Evolutionary conservation across 768 basidiomycete species (phyloP).

Genomic region (Lentinus brumalis): DNA sequence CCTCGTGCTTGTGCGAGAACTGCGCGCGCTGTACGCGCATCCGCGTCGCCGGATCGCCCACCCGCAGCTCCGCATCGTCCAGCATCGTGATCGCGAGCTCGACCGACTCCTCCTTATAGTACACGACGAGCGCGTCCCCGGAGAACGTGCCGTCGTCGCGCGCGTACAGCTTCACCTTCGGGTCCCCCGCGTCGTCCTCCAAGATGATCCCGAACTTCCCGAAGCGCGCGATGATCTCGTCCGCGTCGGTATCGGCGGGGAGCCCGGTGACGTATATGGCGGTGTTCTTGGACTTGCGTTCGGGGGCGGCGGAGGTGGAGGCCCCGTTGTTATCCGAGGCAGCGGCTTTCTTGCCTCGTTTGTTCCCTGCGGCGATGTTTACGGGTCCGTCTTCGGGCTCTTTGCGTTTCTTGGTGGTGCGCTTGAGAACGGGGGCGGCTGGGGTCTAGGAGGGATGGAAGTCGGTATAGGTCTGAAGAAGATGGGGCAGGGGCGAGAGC

Average conservation of each 20-base stretch:
- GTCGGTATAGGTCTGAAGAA: slow-evolving; percentile 7
- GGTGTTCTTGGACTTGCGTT: slow-evolving; percentile 85
- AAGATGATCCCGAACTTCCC: slow-evolving; percentile 90
- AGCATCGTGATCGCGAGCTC: slow-evolving; percentile 78
- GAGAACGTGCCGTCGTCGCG: slow-evolving; percentile 85
- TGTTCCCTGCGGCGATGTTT: slow-evolving; percentile 54
- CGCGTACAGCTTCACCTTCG: slow-evolving; percentile 96
- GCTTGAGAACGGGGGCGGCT: slow-evolving; percentile 83
- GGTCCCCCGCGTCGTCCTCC: slow-evolving; percentile 87
- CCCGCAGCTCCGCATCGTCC: slow-evolving; percentile 88
- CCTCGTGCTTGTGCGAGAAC: slow-evolving; percentile 67
- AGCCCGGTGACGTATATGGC: slow-evolving; percentile 88
- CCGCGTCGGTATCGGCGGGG: slow-evolving; percentile 70
- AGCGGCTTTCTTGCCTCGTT: slow-evolving; percentile 58
- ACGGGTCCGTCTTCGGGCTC: slow-evolving; percentile 64
- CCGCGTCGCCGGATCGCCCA: slow-evolving; percentile 73
- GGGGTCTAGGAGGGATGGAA: slow-evolving; percentile 61
- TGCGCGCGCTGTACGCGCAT: slow-evolving; percentile 80
- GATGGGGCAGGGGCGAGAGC: not conserved
- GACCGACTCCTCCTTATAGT: slow-evolving; percentile 97
- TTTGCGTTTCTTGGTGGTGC: slow-evolving; percentile 79
- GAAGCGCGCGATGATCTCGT: slow-evolving; percentile 85
- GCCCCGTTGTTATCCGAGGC: slow-evolving; percentile 28
- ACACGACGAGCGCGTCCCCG: slow-evolving; percentile 94
- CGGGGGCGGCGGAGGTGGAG: slow-evolving; percentile 24